Evolutionary conservation across 2,329 filamentous ascomycete genomes (phyloP).

Genomic region (Beauveria asiatica): DNA sequence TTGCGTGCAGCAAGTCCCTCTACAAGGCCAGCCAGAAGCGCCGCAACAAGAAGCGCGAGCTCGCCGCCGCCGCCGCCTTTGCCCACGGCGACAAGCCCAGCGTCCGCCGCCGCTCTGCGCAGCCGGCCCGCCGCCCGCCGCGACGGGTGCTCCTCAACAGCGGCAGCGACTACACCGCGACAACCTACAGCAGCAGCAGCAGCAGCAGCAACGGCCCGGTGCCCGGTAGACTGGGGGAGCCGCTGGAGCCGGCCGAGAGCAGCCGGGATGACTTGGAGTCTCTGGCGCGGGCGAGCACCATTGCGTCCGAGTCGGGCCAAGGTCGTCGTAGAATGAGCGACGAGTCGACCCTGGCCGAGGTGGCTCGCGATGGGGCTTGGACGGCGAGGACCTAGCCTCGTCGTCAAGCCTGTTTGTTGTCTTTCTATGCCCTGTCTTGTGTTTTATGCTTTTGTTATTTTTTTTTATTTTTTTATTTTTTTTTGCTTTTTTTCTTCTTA

Average conservation of each 20-base stretch:
- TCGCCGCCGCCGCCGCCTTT: neutral
- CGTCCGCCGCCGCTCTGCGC: slow-evolving; percentile 1
- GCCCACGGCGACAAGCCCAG: slow-evolving; percentile 1
- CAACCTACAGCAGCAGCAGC: neutral
- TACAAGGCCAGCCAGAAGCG: slow-evolving; percentile 9
- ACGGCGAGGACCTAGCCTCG: slow-evolving; percentile 7
- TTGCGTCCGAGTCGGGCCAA: neutral
- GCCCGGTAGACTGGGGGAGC: neutral
- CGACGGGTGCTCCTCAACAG: neutral
- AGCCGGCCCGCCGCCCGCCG: slow-evolving; percentile 2
- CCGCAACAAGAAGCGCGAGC: slow-evolving; percentile 9
- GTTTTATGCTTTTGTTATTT: neutral
- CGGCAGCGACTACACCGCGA: neutral
- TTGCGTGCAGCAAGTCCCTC: slow-evolving; percentile 7
- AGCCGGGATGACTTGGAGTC: neutral
- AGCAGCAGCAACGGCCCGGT: neutral
- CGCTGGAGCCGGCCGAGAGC: neutral
- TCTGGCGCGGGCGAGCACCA: slow-evolving; percentile 5
- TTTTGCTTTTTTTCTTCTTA: neutral
- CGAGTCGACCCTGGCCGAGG: slow-evolving; percentile 9
- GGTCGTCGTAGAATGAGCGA: slow-evolving; percentile 7
- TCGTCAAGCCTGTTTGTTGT: slow-evolving; percentile 1
- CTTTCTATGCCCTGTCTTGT: neutral
- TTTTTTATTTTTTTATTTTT: neutral
- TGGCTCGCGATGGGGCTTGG: slow-evolving; percentile 2